A percentile compares a stretch with the other conserved stretches of the same genome.
Evolutionary conservation across 1,284 basidiomycete genomes (phyloP).

Genomic region (Golubevia sp.): DNA sequence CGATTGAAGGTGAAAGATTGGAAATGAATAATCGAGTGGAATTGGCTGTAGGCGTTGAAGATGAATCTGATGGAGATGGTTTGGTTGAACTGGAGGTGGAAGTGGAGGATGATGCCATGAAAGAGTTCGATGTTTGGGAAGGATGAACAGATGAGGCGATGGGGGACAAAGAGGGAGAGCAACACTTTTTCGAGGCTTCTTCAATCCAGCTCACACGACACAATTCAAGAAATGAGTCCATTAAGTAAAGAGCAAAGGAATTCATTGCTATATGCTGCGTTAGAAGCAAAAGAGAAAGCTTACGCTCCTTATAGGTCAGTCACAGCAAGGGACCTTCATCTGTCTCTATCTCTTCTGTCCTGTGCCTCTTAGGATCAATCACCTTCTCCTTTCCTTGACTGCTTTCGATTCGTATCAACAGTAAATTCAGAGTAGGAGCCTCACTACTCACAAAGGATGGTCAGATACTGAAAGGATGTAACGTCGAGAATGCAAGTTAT

Average conservation of each 20-base stretch:
- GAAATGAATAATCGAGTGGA: conserved; percentile 31
- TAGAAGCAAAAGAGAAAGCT: conserved; percentile 39
- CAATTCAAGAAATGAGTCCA: too few species aligned
- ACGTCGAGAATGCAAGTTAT: conserved; percentile 89
- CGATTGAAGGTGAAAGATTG: conserved; percentile 36
- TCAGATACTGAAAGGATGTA: conserved; percentile 77
- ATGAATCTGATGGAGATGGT: neutral
- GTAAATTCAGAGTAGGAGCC: conserved; percentile 86
- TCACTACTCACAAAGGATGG: conserved; percentile 75
- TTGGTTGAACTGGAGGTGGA: neutral
- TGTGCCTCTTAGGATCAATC: too few species aligned
- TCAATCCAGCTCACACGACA: too few species aligned
- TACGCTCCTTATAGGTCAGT: conserved; percentile 59
- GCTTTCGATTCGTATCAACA: conserved; percentile 55
- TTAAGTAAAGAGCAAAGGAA: conserved; percentile 14
- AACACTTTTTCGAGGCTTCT: too few species aligned
- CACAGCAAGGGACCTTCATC: too few species aligned
- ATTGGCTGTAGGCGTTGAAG: neutral
- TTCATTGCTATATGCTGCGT: conserved; percentile 32
- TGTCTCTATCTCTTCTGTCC: too few species aligned
- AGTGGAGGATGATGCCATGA: neutral
- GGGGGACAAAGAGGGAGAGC: too few species aligned
- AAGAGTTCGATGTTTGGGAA: too few species aligned
- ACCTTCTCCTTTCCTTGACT: too few species aligned
- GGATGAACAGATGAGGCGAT: too few species aligned